phyloP scores from a whole-genome alignment of 139 green algal species.

The Desmodesmus armatus region DNA sequence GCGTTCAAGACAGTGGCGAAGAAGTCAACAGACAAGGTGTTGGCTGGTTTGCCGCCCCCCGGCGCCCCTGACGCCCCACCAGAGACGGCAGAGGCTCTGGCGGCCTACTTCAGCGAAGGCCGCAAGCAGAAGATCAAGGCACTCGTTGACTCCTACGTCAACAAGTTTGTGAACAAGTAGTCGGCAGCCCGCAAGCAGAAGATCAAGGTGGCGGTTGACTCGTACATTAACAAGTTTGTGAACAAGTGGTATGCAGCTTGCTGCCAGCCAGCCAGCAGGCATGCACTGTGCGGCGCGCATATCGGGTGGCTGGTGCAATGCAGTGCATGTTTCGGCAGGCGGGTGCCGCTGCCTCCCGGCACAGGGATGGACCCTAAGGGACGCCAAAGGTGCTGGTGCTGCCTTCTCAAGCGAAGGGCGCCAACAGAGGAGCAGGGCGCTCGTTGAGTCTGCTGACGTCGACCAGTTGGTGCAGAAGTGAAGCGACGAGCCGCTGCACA shows the following conservation, averaged over 20 bases:
- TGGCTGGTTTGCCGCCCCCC: slow-evolving; percentile 16
- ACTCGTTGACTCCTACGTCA: slow-evolving; percentile 24
- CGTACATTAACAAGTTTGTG: slow-evolving; percentile 27
- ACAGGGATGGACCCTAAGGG: too few species aligned
- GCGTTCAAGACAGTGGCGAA: slow-evolving; percentile 43
- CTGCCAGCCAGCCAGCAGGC: background rate
- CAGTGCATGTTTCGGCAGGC: background rate
- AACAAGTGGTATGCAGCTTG: slow-evolving; percentile 8
- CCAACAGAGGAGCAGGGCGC: too few species aligned
- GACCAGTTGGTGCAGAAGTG: too few species aligned
- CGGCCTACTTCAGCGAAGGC: slow-evolving; percentile 17
- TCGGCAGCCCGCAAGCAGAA: slow-evolving; percentile 8
- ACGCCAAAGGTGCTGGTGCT: too few species aligned
- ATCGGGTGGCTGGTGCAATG: background rate
- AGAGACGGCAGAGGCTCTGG: slow-evolving; percentile 15
- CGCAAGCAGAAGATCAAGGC: slow-evolving; percentile 5
- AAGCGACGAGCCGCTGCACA: too few species aligned
- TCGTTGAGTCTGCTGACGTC: too few species aligned
- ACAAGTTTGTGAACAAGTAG: slow-evolving; percentile 17
- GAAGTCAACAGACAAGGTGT: slow-evolving; percentile 35
- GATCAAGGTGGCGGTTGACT: background rate
- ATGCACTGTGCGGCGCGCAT: background rate
- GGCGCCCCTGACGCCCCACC: slow-evolving; percentile 6
- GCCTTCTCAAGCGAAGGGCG: too few species aligned
- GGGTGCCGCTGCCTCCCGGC: background rate